Conservation (phyloP, 2,329 filamentous ascomycete genomes). For the Pestalotiopsis fici region DNA sequence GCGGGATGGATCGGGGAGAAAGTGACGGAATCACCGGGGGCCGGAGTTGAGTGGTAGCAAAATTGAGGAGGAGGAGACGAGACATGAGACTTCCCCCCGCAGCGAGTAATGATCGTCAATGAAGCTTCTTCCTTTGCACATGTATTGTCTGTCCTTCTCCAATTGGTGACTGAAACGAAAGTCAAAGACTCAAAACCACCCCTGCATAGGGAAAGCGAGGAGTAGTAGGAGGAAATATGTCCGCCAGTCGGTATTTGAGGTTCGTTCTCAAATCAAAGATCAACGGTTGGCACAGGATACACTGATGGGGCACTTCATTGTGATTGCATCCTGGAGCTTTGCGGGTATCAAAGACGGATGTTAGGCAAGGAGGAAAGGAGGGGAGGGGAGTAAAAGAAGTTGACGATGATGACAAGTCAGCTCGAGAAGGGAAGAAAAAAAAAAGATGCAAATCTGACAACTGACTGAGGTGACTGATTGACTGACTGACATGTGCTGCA, state of each 20-base stretch:
- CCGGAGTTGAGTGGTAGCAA: not conserved
- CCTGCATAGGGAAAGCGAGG: slow-evolving; percentile 5
- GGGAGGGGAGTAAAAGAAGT: not conserved
- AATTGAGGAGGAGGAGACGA: not conserved
- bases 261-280: not conserved
- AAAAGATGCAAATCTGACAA: not conserved
- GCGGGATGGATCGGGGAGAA: not conserved
- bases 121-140: slow-evolving; percentile 3
- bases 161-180: slow-evolving; percentile 6
- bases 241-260: not conserved
- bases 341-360: not conserved
- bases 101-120: slow-evolving; percentile 3
- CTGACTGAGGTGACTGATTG: no score
- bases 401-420: not conserved
- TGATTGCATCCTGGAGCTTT: not conserved
- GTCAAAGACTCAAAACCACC: slow-evolving; percentile 10
- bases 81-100: not conserved
- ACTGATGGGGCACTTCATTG: not conserved
- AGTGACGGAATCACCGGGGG: not conserved
- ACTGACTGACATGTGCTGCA: not conserved
- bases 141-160: slow-evolving; percentile 1
- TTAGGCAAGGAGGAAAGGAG: not conserved
- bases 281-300: not conserved
- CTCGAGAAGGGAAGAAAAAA: no score
- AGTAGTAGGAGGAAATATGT: not conserved